These are phyloP conservation scores for Soucietia sequanensis DNA, from an alignment of 805 yeast species.

Conservation along the genomic window DNA sequence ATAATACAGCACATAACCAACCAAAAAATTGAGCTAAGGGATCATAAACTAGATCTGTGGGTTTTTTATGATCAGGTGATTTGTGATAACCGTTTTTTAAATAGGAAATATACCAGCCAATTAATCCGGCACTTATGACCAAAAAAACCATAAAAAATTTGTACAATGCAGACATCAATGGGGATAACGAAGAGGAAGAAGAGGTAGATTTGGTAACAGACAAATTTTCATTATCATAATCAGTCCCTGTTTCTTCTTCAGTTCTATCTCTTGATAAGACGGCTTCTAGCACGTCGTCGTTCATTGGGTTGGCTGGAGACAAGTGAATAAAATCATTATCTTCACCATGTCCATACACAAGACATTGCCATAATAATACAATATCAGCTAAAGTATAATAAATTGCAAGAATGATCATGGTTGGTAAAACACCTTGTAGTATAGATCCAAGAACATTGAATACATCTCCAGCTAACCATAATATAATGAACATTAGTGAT, in stretches of 20 bases:
- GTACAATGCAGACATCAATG: conserved; percentile 18
- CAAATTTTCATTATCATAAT: conserved; percentile 17
- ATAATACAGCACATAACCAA: conserved; percentile 69
- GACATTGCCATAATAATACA: conserved; percentile 78
- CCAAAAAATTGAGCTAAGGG: conserved; percentile 87
- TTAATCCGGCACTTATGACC: conserved; percentile 74
- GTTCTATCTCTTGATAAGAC: conserved; percentile 46
- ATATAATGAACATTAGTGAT: conserved; percentile 76
- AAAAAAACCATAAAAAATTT: conserved; percentile 55
- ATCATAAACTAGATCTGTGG: conserved; percentile 58
- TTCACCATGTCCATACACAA: conserved; percentile 67
- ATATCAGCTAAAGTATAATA: conserved; percentile 92
- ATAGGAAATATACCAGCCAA: conserved; percentile 83
- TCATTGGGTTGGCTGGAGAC: conserved; percentile 85
- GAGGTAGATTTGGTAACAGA: conserved; percentile 2
- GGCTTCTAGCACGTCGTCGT: conserved; percentile 64
- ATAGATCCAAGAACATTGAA: conserved; percentile 92
- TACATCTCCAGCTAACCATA: conserved; percentile 93
- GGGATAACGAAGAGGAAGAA: conserved; percentile 12
- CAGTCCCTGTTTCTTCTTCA: conserved; percentile 18
- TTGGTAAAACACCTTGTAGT: conserved; percentile 86
- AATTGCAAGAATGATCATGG: conserved; percentile 89
- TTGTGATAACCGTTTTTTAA: conserved; percentile 41
- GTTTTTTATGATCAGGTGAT: conserved; percentile 23
- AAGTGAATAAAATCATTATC: conserved; percentile 68